Evolutionary conservation across 2,329 filamentous ascomycete genomes (phyloP).

Genomic region (Aspergillus alliaceus): DNA sequence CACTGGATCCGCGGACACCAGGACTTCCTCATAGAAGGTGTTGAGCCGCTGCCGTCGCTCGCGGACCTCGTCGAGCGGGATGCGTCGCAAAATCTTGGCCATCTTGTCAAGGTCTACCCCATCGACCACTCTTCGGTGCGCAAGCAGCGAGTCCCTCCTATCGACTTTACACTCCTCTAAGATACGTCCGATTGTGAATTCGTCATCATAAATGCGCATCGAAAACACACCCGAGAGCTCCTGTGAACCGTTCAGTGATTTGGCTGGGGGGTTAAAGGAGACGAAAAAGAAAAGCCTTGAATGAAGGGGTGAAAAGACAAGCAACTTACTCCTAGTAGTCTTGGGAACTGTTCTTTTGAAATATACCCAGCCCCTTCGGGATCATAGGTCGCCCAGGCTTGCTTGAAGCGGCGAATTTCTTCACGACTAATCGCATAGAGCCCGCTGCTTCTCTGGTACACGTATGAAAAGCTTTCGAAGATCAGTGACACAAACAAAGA

Average conservation of each 20-base stretch:
- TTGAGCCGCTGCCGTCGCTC: conserved; percentile 78
- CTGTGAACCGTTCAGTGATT: conserved; percentile 30
- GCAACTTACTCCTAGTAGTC: conserved; percentile 71
- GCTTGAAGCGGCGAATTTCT: conserved; percentile 94
- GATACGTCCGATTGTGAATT: conserved; percentile 82
- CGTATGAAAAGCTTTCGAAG: conserved; percentile 98
- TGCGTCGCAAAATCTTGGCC: conserved; percentile 67
- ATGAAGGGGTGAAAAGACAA: conserved; percentile 7
- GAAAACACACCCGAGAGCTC: conserved; percentile 93
- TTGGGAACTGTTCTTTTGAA: conserved; percentile 82
- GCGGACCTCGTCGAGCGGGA: conserved; percentile 75
- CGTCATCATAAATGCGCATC: conserved; percentile 92
- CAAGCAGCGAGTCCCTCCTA: conserved; percentile 45
- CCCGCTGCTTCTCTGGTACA: conserved; percentile 95
- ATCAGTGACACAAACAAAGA: conserved; percentile 98
- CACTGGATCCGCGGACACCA: conserved; percentile 88
- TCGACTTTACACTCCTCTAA: conserved; percentile 77
- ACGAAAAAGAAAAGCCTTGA: conserved; percentile 8
- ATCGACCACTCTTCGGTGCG: conserved; percentile 42
- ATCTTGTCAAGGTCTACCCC: conserved; percentile 74
- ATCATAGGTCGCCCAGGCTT: conserved; percentile 96
- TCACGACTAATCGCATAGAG: conserved; percentile 86
- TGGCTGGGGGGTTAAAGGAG: not conserved
- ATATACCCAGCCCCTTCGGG: conserved; percentile 90
- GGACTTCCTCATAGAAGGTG: conserved; percentile 93